phyloP scores from a whole-genome alignment of 2,329 filamentous ascomycete species.

The Zymoseptoria ardabiliae region DNA sequence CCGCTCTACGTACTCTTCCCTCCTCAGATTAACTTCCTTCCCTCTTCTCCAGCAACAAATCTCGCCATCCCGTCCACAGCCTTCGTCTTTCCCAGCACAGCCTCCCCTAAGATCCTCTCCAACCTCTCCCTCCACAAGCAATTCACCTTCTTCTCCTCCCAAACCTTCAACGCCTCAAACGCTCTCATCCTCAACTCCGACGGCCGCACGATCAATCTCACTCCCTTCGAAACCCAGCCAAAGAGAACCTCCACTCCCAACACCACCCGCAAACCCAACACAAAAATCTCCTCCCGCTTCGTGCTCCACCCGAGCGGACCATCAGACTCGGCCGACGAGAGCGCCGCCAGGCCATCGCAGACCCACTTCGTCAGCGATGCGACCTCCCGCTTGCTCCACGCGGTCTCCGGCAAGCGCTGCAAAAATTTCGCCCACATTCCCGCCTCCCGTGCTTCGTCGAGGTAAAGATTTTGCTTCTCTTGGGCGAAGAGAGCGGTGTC shows the following conservation, averaged over 20 bases:
- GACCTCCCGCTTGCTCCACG: too few species aligned
- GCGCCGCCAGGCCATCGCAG: constrained; percentile 39
- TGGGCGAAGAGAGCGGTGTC: constrained; percentile 71
- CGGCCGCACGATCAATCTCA: constrained; percentile 15
- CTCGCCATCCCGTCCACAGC: background rate
- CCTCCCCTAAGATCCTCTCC: constrained; percentile 27
- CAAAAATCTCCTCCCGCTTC: constrained; percentile 60
- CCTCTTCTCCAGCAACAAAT: background rate
- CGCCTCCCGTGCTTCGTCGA: constrained; percentile 72
- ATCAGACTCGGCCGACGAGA: constrained; percentile 38
- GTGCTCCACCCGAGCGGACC: constrained; percentile 63
- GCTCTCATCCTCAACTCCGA: constrained; percentile 25
- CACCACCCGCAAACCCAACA: constrained; percentile 45
- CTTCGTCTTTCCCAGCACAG: constrained; percentile 12
- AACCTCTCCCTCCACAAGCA: constrained; percentile 32
- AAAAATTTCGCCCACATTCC: constrained; percentile 50
- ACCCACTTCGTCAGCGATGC: constrained; percentile 50
- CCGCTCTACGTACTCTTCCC: too few species aligned
- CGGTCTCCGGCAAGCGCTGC: too few species aligned
- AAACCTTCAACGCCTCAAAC: constrained; percentile 21
- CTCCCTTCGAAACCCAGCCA: constrained; percentile 15
- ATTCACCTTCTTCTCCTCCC: constrained; percentile 24
- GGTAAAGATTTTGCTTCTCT: constrained; percentile 91
- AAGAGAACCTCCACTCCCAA: constrained; percentile 36
- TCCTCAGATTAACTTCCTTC: background rate